These are phyloP conservation scores for Aspergillus olivimuriae DNA, from an alignment of 495 filamentous ascomycete genomes.

Conservation along the genomic window DNA sequence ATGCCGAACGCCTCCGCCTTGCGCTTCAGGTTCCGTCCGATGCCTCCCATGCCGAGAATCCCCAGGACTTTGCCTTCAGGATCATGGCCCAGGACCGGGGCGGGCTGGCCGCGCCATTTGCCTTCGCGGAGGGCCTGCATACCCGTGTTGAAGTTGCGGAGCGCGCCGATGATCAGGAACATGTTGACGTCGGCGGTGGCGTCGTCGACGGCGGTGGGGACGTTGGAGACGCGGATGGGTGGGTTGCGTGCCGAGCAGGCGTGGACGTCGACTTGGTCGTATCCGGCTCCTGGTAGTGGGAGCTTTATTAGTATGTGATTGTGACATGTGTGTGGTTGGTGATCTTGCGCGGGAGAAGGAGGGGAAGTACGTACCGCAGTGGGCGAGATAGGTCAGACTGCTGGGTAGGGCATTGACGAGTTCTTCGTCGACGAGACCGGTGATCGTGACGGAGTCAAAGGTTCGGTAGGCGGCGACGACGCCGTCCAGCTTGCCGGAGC, in stretches of 20 bases:
- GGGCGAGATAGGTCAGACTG: conserved; percentile 46
- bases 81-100: conserved; percentile 50
- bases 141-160: conserved; percentile 61
- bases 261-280: conserved; percentile 70
- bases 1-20: conserved; percentile 58
- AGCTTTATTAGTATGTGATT: background rate
- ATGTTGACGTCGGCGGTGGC: conserved; percentile 73
- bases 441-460: conserved; percentile 58
- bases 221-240: conserved; percentile 67
- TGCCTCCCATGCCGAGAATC: conserved; percentile 85
- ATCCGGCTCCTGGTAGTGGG: conserved; percentile 56
- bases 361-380: conserved; percentile 40
- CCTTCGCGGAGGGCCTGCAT: conserved; percentile 56
- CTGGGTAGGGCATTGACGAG: conserved; percentile 54
- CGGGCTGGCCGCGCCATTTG: conserved; percentile 47
- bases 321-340: background rate
- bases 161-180: conserved; percentile 71
- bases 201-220: conserved; percentile 73
- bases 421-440: conserved; percentile 64
- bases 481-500: conserved; percentile 59
- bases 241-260: conserved; percentile 56
- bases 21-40: conserved; percentile 56
- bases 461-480: conserved; percentile 70
- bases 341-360: background rate
- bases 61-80: conserved; percentile 61